Conservation (phyloP, 345 rosid species). For the Pistacia integerrima region DNA sequence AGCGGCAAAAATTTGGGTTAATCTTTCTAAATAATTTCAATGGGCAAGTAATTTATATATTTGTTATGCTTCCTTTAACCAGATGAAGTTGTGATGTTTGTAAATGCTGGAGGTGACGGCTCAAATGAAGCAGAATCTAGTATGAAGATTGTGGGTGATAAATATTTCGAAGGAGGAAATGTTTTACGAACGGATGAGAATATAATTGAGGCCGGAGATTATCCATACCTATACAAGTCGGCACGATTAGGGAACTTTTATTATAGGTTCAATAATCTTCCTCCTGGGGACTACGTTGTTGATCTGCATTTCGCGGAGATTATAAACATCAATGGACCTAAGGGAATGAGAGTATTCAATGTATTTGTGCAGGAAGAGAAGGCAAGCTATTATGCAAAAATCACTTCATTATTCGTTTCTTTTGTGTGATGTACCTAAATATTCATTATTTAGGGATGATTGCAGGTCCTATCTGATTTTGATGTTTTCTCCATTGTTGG, state of each 20-base stretch:
- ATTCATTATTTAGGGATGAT: slow-evolving; percentile 21
- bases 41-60: background rate
- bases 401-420: background rate
- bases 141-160: slow-evolving; percentile 48
- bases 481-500: slow-evolving; percentile 87
- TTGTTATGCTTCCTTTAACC: slow-evolving; percentile 16
- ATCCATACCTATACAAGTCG: slow-evolving; percentile 67
- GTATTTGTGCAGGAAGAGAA: slow-evolving; percentile 88
- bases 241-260: slow-evolving; percentile 75
- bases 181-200: slow-evolving; percentile 70
- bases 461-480: slow-evolving; percentile 80
- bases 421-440: slow-evolving; percentile 10
- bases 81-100: slow-evolving; percentile 72
- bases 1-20: background rate
- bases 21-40: background rate
- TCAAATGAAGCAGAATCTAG: slow-evolving; percentile 43
- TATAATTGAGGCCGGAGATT: slow-evolving; percentile 81
- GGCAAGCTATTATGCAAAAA: slow-evolving; percentile 40
- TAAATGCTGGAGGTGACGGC: slow-evolving; percentile 77
- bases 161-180: slow-evolving; percentile 69
- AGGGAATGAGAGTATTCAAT: slow-evolving; percentile 85
- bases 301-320: slow-evolving; percentile 95
- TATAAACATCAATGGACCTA: slow-evolving; percentile 80
- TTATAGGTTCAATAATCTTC: slow-evolving; percentile 55
- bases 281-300: slow-evolving; percentile 61